phyloP scores from a whole-genome alignment of 495 filamentous ascomycete genomes.

The Lepraria neglecta region DNA sequence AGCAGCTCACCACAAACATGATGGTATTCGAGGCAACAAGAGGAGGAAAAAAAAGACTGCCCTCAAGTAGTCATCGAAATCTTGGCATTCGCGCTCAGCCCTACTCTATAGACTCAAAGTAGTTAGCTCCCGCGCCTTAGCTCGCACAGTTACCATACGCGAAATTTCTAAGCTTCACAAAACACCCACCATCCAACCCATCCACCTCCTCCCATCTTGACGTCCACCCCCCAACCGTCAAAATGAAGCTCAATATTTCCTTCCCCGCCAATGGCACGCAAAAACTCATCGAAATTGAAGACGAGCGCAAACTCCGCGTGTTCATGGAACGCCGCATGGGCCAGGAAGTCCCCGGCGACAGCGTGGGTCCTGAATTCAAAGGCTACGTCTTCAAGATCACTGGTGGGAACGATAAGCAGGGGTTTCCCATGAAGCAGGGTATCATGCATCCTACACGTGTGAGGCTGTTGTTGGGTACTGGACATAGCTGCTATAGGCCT shows the following conservation, averaged over 20 bases:
- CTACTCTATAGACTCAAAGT: not conserved
- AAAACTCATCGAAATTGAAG: slow-evolving; percentile 97
- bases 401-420: slow-evolving; percentile 99
- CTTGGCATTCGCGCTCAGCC: slow-evolving; percentile 10
- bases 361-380: slow-evolving; percentile 96
- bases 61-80: too few relatives aligned
- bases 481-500: slow-evolving; percentile 96
- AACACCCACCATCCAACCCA: not conserved
- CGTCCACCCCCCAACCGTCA: slow-evolving; percentile 38
- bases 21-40: too few relatives aligned
- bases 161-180: slow-evolving; percentile 11
- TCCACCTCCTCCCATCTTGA: slow-evolving; percentile 31
- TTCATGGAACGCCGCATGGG: slow-evolving; percentile 96
- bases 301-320: slow-evolving; percentile 86
- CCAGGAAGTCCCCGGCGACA: slow-evolving; percentile 87
- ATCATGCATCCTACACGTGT: slow-evolving; percentile 98
- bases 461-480: slow-evolving; percentile 83
- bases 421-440: slow-evolving; percentile 99
- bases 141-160: slow-evolving; percentile 19
- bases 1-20: too few relatives aligned
- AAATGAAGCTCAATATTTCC: slow-evolving; percentile 95
- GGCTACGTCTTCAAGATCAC: slow-evolving; percentile 98
- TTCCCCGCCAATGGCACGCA: slow-evolving; percentile 98
- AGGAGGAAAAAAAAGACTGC: too few relatives aligned
- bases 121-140: slow-evolving; percentile 19